Percentiles rank a stretch among this genome's conserved stretches.
Conservation (phyloP, 306 rosid species). For the Glycine soja region DNA sequence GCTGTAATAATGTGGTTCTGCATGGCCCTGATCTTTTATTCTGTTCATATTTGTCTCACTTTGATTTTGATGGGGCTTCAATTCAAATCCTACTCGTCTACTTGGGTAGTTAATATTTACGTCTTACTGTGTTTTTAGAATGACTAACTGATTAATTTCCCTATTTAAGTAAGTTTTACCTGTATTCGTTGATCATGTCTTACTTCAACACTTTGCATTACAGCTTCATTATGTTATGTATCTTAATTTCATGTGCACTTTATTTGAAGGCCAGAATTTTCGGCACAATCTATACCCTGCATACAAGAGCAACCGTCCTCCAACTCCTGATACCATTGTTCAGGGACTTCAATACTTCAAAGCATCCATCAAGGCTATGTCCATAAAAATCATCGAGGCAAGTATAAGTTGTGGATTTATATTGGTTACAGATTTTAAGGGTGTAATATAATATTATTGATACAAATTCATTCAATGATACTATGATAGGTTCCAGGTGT, state of each 20-base stretch:
- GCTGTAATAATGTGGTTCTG: constrained; percentile 40
- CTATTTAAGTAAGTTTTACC: constrained; percentile 29
- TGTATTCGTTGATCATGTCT: constrained; percentile 19
- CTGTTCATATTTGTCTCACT: background rate
- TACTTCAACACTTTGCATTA: constrained; percentile 24
- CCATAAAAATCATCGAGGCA: constrained; percentile 91
- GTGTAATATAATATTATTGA: constrained; percentile 40
- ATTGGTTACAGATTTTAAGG: constrained; percentile 29
- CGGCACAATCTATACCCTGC: constrained; percentile 86
- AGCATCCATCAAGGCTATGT: constrained; percentile 95
- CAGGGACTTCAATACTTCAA: constrained; percentile 98
- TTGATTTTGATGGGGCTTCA: constrained; percentile 33
- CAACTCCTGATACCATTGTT: constrained; percentile 95
- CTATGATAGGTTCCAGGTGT: constrained; percentile 89
- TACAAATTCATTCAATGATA: constrained; percentile 52
- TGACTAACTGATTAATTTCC: constrained; percentile 18
- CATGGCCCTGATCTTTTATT: constrained; percentile 22
- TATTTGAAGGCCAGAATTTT: constrained; percentile 79
- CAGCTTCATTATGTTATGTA: constrained; percentile 33
- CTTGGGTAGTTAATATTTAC: constrained; percentile 21
- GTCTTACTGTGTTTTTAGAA: constrained; percentile 25
- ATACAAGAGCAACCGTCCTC: constrained; percentile 95
- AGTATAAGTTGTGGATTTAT: constrained; percentile 42
- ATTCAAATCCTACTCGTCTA: background rate
- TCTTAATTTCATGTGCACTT: constrained; percentile 45